Percentiles rank a stretch among this genome's conserved stretches.
phyloP scores from a whole-genome alignment of 495 filamentous ascomycete genomes.

The Chaetomidium leptoderma region DNA sequence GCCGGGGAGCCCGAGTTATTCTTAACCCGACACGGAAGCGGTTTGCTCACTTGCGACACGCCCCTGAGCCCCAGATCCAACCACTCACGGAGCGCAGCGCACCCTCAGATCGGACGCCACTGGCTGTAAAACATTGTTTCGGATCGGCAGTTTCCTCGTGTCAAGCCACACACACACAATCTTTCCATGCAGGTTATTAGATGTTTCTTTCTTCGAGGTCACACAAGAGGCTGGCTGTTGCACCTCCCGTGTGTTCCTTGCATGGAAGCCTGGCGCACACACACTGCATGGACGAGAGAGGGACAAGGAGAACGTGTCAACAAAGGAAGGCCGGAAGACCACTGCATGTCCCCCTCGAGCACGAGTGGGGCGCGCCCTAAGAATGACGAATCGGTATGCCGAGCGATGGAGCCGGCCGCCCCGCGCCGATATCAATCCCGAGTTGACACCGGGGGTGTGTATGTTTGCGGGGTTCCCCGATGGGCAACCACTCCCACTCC shows the following conservation, averaged over 20 bases:
- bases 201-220: no score
- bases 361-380: slow-evolving; percentile 14
- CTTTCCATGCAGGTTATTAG: neutral
- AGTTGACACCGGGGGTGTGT: neutral
- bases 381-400: slow-evolving; percentile 15
- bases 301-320: neutral
- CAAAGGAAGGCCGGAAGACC: neutral
- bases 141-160: slow-evolving; percentile 3
- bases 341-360: neutral
- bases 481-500: neutral
- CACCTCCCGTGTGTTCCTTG: no score
- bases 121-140: neutral
- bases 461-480: neutral
- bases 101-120: neutral
- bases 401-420: slow-evolving; percentile 18
- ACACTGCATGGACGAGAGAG: neutral
- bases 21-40: neutral
- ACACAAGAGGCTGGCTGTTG: no score
- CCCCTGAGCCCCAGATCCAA: neutral
- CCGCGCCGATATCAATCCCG: slow-evolving; percentile 17
- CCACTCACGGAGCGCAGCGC: neutral
- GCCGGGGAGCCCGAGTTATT: neutral
- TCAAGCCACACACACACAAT: slow-evolving; percentile 2
- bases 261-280: no score
- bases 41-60: slow-evolving; percentile 3